A percentile compares a stretch with the other conserved stretches of the same genome.
Evolutionary conservation across 768 basidiomycete genomes (phyloP).

Genomic region (Boletus pseudo-olivaceus): DNA sequence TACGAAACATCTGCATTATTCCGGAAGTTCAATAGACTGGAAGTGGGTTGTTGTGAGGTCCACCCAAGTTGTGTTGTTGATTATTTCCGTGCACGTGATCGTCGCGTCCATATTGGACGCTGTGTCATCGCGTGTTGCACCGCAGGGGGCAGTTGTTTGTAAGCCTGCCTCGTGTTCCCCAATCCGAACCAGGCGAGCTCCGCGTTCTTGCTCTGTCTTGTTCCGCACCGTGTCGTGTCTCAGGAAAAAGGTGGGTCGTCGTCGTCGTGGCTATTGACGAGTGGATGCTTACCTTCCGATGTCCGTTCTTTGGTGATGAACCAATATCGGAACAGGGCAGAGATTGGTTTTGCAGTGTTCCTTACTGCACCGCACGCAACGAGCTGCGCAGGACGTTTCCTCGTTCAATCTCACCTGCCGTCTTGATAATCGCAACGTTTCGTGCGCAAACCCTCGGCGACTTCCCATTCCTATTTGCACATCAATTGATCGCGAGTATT

Average conservation of each 20-base stretch:
- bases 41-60: too few species aligned
- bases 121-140: slow-evolving; percentile 9
- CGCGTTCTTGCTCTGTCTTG: slow-evolving; percentile 20
- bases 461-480: slow-evolving; percentile 10
- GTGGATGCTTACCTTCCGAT: slow-evolving; percentile 1
- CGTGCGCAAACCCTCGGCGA: neutral
- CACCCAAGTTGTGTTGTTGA: too few species aligned
- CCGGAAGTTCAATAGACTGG: too few species aligned
- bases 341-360: slow-evolving; percentile 1
- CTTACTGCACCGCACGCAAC: slow-evolving; percentile 14
- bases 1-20: too few species aligned
- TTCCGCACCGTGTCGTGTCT: slow-evolving; percentile 23
- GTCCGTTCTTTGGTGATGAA: neutral
- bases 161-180: slow-evolving; percentile 31
- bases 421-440: slow-evolving; percentile 25
- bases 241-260: slow-evolving; percentile 22
- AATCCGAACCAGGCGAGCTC: slow-evolving; percentile 24
- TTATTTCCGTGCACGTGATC: slow-evolving; percentile 20
- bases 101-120: slow-evolving; percentile 6
- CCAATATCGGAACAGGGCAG: neutral
- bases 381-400: slow-evolving; percentile 30
- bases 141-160: slow-evolving; percentile 14
- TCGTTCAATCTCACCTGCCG: slow-evolving; percentile 20
- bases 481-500: slow-evolving; percentile 4
- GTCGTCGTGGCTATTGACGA: neutral